Base-by-base conservation (phyloP, 2,329 filamentous ascomycete species). In the Knufia petricola region DNA sequence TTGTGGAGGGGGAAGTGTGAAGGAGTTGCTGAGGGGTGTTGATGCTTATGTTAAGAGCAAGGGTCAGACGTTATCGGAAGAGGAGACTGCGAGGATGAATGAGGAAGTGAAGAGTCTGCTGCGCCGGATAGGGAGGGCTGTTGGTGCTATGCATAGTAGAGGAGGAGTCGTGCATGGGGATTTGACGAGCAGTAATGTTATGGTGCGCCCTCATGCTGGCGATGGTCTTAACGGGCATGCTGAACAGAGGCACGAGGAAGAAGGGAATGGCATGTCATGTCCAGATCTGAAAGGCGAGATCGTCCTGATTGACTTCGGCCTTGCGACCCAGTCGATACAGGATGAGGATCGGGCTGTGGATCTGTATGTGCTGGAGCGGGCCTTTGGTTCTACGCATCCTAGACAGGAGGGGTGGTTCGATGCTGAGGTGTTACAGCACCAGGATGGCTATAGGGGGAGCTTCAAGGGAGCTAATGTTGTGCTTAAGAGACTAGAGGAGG, bases 331-430 rank as follows among this genome's bases (percentile, higher is more conserved):
- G 67, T 86, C 82, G 53, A 69, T 79, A 15, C 81, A 85, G 55
- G 90, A 95, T 48, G 92, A 98, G 68, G 92, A 98, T 63, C 78
- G 89, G 48, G 92, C 92, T 0, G 92, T 98, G 32, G 92, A 98
- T 70, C 67, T 98, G 48, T 98, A 98, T 66, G 92, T 98, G 9
- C 72, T 98, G 40, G 92, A 98, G 67, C 75, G 92, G 46, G 92
- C 92, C 1, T 96, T 96, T 72, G 85, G 83, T 19, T 95, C 88
- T 61, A 96, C 92, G 30, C 92, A 98, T 71, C 90, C 92, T 0
- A 78, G 82, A 44, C 87, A 88, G 0, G 87, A 94, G 63, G 73
- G 72, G 17, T 70, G 94, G 54, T 94, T 94, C 58, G 69, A 73
- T 26, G 49, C 52, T 9, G 78, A 85, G 59, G 74, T 95, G 17